Evolutionary conservation across 495 filamentous ascomycete species (phyloP).

Genomic region (Penicillium salamii): DNA sequence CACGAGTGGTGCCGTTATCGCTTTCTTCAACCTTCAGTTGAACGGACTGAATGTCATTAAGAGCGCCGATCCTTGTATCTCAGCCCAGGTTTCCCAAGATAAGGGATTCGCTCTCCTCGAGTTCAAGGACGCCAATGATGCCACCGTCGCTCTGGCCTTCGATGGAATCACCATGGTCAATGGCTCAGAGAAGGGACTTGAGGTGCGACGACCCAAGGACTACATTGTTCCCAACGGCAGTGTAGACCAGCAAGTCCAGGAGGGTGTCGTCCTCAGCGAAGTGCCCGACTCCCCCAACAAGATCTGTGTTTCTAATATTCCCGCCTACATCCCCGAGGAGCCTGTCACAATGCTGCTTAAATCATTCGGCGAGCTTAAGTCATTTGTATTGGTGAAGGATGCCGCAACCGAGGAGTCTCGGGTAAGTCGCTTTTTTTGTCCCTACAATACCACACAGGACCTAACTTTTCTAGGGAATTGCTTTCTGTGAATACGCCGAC

Average conservation of each 20-base stretch:
- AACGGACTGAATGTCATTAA: slow-evolving; percentile 90
- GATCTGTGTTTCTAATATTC: slow-evolving; percentile 87
- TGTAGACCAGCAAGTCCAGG: slow-evolving; percentile 74
- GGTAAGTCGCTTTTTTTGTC: slow-evolving; percentile 54
- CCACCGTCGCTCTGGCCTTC: slow-evolving; percentile 86
- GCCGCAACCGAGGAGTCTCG: slow-evolving; percentile 79
- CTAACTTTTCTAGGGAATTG: slow-evolving; percentile 68
- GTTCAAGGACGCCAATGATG: slow-evolving; percentile 82
- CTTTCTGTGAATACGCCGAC: slow-evolving; percentile 93
- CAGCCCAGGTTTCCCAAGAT: slow-evolving; percentile 77
- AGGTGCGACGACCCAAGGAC: slow-evolving; percentile 89
- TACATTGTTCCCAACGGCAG: slow-evolving; percentile 86
- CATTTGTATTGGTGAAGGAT: slow-evolving; percentile 90
- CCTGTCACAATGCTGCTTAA: slow-evolving; percentile 86
- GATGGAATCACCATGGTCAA: slow-evolving; percentile 88
- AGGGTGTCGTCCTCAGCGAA: slow-evolving; percentile 71
- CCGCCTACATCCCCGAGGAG: slow-evolving; percentile 80
- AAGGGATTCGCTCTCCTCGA: slow-evolving; percentile 80
- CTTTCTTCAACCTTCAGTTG: slow-evolving; percentile 94
- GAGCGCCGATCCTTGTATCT: slow-evolving; percentile 80
- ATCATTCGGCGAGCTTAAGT: slow-evolving; percentile 89
- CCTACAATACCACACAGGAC: slow-evolving; percentile 11
- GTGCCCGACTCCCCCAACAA: slow-evolving; percentile 94
- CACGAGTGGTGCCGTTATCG: slow-evolving; percentile 66
- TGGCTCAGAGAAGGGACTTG: slow-evolving; percentile 59